Conservation (phyloP, 805 yeast genomes). For the Yamadazyma sp. region DNA sequence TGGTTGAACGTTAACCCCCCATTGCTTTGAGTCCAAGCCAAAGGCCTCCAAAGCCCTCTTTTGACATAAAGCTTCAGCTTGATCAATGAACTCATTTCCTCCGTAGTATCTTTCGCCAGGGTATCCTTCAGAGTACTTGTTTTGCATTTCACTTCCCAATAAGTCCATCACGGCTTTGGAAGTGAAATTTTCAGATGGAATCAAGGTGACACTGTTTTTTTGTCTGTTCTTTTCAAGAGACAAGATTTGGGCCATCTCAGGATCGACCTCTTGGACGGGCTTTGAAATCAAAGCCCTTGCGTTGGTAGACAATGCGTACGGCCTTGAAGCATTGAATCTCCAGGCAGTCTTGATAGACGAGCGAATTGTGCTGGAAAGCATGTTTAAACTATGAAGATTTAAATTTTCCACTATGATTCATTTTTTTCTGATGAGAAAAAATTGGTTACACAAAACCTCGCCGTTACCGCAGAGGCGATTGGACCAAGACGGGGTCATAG, state of each 20-base stretch:
- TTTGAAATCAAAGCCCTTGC: conserved; percentile 68
- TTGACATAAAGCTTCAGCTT: conserved; percentile 90
- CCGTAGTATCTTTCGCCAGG: conserved; percentile 99
- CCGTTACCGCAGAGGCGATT: too few species aligned
- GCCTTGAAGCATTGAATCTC: conserved; percentile 16
- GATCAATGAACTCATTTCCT: conserved; percentile 96
- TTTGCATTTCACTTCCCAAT: conserved; percentile 96
- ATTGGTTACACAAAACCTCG: neutral
- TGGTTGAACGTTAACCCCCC: conserved; percentile 99
- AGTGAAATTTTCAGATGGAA: conserved; percentile 97
- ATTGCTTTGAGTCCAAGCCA: conserved; percentile 69
- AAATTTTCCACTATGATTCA: conserved; percentile 11
- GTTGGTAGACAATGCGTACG: conserved; percentile 64
- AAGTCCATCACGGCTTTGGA: conserved; percentile 95
- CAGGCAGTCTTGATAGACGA: conserved; percentile 15
- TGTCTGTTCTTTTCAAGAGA: conserved; percentile 85
- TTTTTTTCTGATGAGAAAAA: neutral
- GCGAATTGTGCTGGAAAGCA: conserved; percentile 32
- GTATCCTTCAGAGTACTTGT: conserved; percentile 98
- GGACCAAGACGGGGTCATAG: too few species aligned
- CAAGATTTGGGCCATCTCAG: conserved; percentile 80
- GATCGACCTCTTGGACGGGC: conserved; percentile 67
- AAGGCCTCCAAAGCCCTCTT: conserved; percentile 92
- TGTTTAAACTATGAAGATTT: conserved; percentile 11
- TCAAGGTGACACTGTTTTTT: conserved; percentile 87